Evolutionary conservation across 179 eudicot genomes (phyloP), one percentile per base, ranked within the genome.

Genomic region (Vitellaria paradoxa): DNA sequence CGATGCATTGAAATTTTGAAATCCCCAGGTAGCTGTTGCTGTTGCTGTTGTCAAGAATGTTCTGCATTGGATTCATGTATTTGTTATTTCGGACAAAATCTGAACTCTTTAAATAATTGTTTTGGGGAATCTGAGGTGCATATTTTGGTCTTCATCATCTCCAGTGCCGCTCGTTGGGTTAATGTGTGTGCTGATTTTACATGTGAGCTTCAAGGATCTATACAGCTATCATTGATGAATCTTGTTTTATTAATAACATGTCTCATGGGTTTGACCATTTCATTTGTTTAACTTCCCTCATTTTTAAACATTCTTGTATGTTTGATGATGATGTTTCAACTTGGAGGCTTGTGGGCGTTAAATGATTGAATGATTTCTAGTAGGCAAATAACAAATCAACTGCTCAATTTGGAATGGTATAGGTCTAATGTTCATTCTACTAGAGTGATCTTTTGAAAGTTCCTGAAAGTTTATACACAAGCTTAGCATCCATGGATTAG

Each of bases 101-200:
- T 30, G 20, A 24, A 17, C 24, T 26, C 56, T 9, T 9, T 17
- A 26, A 53, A 23, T 21, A 55, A 40, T 73, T 73, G 75, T 30
- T 30, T 30, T 30, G 17, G 53, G 59, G 49, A n/a, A 57, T 40
- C 75, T 72, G 23, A 4, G 20, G 46, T 8, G n/a, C n/a, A 4
- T 9, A 12, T 30, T 17, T 15, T 72, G 13, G 3, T 2, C 15
- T 56, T 59, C 18, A 55, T 26, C 23, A 55, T 52, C 66, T 59
- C 30, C 26, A 30, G 24, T 4, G 46, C 1, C 46, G 7, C 20
- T 23, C 30, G 6, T 20, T 70, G 2, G 6, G 55, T 15, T 71
- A 26, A 20, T 71, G 23, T 71, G 20, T 42, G 18, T 73, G 66
- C 76, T 6, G 42, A 73, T 30, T 45, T 73, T 18, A 59, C 20